phyloP scores from a whole-genome alignment of 116 monocot species.

The Posidonia oceanica region DNA sequence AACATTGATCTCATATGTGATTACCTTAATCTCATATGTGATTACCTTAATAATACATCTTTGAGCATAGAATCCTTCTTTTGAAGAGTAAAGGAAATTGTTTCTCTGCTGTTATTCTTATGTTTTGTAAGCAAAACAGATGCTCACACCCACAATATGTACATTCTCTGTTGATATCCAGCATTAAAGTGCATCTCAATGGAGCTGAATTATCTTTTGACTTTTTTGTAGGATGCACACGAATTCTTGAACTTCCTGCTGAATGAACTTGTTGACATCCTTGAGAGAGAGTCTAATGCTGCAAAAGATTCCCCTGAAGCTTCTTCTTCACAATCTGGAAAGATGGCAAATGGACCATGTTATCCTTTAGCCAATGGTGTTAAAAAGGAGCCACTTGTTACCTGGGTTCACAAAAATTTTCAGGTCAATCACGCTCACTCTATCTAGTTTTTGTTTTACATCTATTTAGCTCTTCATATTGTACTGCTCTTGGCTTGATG shows the following conservation, averaged over 20 bases:
- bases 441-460: background rate
- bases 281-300: slow-evolving; percentile 74
- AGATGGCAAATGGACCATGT: slow-evolving; percentile 46
- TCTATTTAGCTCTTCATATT: too few relatives aligned
- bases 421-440: slow-evolving; percentile 37
- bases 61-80: too few relatives aligned
- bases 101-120: too few relatives aligned
- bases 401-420: slow-evolving; percentile 92
- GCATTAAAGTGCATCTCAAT: background rate
- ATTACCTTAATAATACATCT: too few relatives aligned
- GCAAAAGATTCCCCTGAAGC: slow-evolving; percentile 40
- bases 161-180: too few relatives aligned
- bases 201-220: background rate
- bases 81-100: too few relatives aligned
- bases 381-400: slow-evolving; percentile 63
- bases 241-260: slow-evolving; percentile 94
- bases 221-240: slow-evolving; percentile 71
- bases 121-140: too few relatives aligned
- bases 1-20: too few relatives aligned
- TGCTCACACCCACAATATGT: too few relatives aligned
- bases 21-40: too few relatives aligned
- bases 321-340: slow-evolving; percentile 31
- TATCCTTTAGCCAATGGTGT: slow-evolving; percentile 47
- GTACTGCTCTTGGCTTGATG: too few relatives aligned
- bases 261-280: slow-evolving; percentile 90